Conservation (phyloP, 805 yeast genomes). For the Zygosaccharomyces siamensis region DNA sequence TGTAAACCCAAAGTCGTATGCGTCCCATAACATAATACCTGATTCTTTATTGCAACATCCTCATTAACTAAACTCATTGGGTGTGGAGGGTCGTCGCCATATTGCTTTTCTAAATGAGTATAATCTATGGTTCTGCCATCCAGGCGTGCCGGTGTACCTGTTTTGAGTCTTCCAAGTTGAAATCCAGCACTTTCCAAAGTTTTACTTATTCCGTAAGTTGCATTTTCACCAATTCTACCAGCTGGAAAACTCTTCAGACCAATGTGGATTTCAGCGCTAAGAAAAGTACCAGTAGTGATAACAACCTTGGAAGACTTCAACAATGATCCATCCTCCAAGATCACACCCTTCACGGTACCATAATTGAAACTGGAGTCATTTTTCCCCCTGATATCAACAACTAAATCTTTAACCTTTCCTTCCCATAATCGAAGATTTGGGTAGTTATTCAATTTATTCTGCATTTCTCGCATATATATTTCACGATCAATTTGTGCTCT, state of each 20-base stretch:
- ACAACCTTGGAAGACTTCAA: slow-evolving; percentile 65
- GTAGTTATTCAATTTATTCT: slow-evolving; percentile 50
- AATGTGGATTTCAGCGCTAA: slow-evolving; percentile 91
- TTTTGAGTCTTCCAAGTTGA: slow-evolving; percentile 80
- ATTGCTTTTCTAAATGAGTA: slow-evolving; percentile 55
- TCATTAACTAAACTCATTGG: slow-evolving; percentile 88
- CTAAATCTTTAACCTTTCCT: slow-evolving; percentile 80
- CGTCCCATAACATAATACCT: slow-evolving; percentile 71
- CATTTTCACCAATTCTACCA: slow-evolving; percentile 89
- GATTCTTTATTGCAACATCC: slow-evolving; percentile 53
- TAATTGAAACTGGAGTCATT: slow-evolving; percentile 19
- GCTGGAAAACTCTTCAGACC: slow-evolving; percentile 79
- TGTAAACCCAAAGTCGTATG: slow-evolving; percentile 73
- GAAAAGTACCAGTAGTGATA: slow-evolving; percentile 91
- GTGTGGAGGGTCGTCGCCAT: slow-evolving; percentile 77
- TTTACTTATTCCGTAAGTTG: slow-evolving; percentile 82
- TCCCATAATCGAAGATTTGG: slow-evolving; percentile 50
- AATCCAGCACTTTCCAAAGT: slow-evolving; percentile 78
- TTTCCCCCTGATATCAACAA: slow-evolving; percentile 43
- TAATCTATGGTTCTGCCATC: slow-evolving; percentile 69
- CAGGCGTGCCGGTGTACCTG: slow-evolving; percentile 95
- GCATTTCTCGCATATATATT: slow-evolving; percentile 78
- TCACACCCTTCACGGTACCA: slow-evolving; percentile 61
- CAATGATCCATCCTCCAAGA: slow-evolving; percentile 60
- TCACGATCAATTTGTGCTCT: slow-evolving; percentile 91